Conservation (phyloP, 306 rosid species). For the Acmispon strigosus region DNA sequence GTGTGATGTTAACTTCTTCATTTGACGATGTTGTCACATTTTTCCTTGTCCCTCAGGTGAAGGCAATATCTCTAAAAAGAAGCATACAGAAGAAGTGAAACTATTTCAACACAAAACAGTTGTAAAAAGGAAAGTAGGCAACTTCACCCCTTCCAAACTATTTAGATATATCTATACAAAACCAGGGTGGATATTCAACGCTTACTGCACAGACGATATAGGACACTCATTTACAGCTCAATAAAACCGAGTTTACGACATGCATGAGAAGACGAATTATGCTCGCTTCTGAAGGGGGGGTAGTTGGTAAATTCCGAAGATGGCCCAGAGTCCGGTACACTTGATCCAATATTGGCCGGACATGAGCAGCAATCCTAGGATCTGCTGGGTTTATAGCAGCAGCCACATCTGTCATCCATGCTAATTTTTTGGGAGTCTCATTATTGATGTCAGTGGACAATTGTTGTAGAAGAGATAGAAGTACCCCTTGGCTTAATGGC, state of each 20-base stretch:
- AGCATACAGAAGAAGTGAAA: constrained; percentile 12
- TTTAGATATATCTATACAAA: constrained; percentile 40
- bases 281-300: constrained; percentile 47
- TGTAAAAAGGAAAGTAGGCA: constrained; percentile 15
- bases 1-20: constrained; percentile 1
- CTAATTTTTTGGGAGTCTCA: constrained; percentile 45
- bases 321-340: constrained; percentile 45
- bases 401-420: constrained; percentile 71
- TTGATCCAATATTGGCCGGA: constrained; percentile 46
- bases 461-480: constrained; percentile 67
- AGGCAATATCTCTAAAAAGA: background rate
- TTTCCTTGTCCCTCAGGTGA: background rate
- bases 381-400: constrained; percentile 52
- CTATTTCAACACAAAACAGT: constrained; percentile 33
- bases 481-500: constrained; percentile 72
- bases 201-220: constrained; percentile 20
- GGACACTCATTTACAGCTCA: constrained; percentile 62
- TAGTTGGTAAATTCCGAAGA: constrained; percentile 37
- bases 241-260: constrained; percentile 53
- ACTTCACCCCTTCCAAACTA: constrained; percentile 23
- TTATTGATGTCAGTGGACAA: constrained; percentile 44
- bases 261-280: constrained; percentile 62
- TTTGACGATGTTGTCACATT: background rate
- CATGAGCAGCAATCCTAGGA: constrained; percentile 41
- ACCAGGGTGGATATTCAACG: constrained; percentile 23